Base-by-base conservation (phyloP, 1,284 basidiomycete species). In the Pholiota adiposa region DNA sequence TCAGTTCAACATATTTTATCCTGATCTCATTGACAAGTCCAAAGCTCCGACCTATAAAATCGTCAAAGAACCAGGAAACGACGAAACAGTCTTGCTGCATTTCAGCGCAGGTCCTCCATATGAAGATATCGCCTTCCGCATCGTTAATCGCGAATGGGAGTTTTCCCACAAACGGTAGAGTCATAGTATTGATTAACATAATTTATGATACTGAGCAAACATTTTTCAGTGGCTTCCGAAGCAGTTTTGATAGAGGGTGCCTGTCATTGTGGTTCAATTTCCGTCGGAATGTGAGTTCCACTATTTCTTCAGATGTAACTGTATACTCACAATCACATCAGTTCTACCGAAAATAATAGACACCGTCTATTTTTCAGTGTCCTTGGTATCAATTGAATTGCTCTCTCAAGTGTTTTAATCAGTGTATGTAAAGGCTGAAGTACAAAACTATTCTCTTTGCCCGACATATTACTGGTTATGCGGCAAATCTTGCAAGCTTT, bases 61-160 rank as follows among this genome's bases (percentile, higher is more conserved):
- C 60, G 84, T 97, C 71, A 92, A 92, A 67, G 94, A 97, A 69
- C 86, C 89, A 7, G 94, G 93, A 5, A 96, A 98, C 70, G 91
- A 95, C 61, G 97, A 99, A 56, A 99, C 97, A 0, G 93, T 95
- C 29, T 81, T 98, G 19, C 77, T 99, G 48, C 87, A 96, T 64
- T 99, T 99, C 77, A 94, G 87, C 65, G 96, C 97, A 16, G 97
- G 97, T 16, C 97, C 97, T 51, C 97, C 97, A 1, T 99, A 99
- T 72, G 97, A 99, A 77, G 97, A 99, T 71, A 96, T 99, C 64
- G 97, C 96, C 16, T 99, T 99, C 80, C 85, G 95, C 59, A 97
- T 99, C 66, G 97, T 99, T 56, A 95, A 98, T 69, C 85, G 93
- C 58, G 96, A 97, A 74, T 99, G 97, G 97, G 97, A 99, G 71